A percentile compares a stretch with the other conserved stretches of the same genome.
These are phyloP conservation scores for Thalassiosira profunda DNA, from an alignment of 108 stramenopile species.

Conservation along the genomic window DNA sequence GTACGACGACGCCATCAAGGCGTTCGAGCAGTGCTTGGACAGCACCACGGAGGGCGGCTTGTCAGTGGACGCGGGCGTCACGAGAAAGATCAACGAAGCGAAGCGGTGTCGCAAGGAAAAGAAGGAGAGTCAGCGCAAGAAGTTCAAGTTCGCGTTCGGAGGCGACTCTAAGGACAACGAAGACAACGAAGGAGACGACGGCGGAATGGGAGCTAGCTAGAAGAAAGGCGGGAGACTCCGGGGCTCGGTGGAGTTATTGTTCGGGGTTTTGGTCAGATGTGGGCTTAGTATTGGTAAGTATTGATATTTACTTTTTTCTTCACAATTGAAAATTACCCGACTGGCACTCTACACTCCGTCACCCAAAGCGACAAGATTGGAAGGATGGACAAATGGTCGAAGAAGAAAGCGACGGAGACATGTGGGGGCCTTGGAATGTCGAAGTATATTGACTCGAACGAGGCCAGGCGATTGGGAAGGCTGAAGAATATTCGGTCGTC, in stretches of 20 bases:
- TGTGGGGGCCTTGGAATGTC: conserved; percentile 43
- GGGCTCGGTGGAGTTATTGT: no score
- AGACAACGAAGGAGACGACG: neutral
- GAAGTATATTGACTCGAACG: conserved; percentile 41
- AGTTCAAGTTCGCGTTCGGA: conserved; percentile 66
- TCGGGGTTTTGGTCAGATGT: no score
- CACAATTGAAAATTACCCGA: no score
- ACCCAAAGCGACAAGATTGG: no score
- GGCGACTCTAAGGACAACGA: conserved; percentile 22
- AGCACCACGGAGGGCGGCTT: conserved; percentile 33
- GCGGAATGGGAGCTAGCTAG: no score
- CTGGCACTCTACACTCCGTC: no score
- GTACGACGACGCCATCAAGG: conserved; percentile 55
- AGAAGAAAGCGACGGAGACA: conserved; percentile 22
- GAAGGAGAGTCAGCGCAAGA: conserved; percentile 59
- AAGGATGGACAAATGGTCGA: conserved; percentile 28
- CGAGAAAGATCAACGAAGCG: conserved; percentile 68
- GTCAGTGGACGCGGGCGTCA: conserved; percentile 56
- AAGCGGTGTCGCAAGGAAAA: conserved; percentile 49
- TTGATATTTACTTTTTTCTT: no score
- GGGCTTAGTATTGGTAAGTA: no score
- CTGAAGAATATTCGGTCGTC: conserved; percentile 30
- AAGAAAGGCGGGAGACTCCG: no score
- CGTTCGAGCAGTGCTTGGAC: conserved; percentile 59
- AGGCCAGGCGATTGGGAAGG: conserved; percentile 25